Evolutionary conservation across 1,284 basidiomycete genomes (phyloP), one percentile per base, ranked within the genome.

Genomic region (Afroboletus lepidellus): DNA sequence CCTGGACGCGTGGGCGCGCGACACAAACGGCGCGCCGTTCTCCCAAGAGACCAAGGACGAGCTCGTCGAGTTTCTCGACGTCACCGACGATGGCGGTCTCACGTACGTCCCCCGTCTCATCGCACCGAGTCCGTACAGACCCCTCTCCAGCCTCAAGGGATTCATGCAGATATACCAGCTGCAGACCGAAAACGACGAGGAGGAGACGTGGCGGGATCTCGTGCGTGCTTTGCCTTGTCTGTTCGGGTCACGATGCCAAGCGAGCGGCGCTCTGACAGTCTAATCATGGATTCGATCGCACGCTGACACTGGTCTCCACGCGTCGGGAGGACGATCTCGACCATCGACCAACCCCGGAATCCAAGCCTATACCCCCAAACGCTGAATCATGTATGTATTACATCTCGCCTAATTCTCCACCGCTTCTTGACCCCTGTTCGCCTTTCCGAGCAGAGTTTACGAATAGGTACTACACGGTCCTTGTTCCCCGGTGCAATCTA

Each of bases 181-280:
- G 25, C 88, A 91, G 66, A 90, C 87, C 2, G 85, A 88, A 61
- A 88, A 83, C 57, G 88, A 90, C 56, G 85, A 88, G 62, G 85
- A 85, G 65, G 88, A 91, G 69, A 90, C 88, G 9, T 90, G 87
- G 87, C 75, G 78, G 65, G 88, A 90, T 73, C 71, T 90, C 58
- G 86, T 88, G 61, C 60, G 61, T 66, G 20, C 9, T 38, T 48
- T 80, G 58, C 15, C 30, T 43, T 41, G 18, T 29, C n/a, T n/a
- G n/a, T 36, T 23, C 38, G 2, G 12, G 18, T 32, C 25, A 12
- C 9, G n/a, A 20, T 44, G 11, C 21, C 20, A 30, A 55, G 12
- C 23, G 25, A 53, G n/a, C 48, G 41, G 55, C 23, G 15, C 6
- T 44, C 18, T 38, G 39, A 47, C 58, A 90, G 87, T 80, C 81